Conservation (phyloP, 1,139 yeast species). For the Yamadazyma songkhlaensis region DNA sequence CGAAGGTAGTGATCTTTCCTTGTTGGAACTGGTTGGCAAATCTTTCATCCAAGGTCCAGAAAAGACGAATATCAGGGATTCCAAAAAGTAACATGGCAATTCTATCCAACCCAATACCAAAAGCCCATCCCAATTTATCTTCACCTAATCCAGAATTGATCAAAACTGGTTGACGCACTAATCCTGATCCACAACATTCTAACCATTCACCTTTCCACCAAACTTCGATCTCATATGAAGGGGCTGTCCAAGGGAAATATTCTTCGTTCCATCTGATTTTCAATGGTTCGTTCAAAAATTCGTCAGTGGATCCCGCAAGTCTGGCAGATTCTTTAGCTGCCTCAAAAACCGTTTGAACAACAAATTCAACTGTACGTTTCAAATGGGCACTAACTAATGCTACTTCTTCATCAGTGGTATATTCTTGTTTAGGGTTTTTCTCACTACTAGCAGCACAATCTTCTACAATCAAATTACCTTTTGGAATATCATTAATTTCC, state of each 20-base stretch:
- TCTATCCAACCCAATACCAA: constrained; percentile 93
- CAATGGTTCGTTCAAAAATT: constrained; percentile 69
- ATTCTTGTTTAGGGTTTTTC: constrained; percentile 75
- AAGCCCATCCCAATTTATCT: constrained; percentile 88
- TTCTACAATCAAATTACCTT: constrained; percentile 68
- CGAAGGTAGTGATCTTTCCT: constrained; percentile 68
- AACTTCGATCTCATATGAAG: constrained; percentile 97
- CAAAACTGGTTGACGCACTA: constrained; percentile 77
- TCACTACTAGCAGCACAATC: constrained; percentile 55
- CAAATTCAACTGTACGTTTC: constrained; percentile 78
- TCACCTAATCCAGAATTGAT: constrained; percentile 65
- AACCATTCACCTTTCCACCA: constrained; percentile 99
- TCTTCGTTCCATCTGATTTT: constrained; percentile 95
- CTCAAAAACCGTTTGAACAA: constrained; percentile 82
- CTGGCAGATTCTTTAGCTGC: constrained; percentile 69
- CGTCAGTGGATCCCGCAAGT: constrained; percentile 60
- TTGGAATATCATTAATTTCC: constrained; percentile 68
- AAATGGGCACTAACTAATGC: constrained; percentile 72
- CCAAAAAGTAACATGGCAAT: constrained; percentile 95
- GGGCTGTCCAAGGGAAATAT: constrained; percentile 97
- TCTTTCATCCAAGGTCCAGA: constrained; percentile 86
- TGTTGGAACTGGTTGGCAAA: constrained; percentile 69
- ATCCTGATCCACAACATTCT: constrained; percentile 96
- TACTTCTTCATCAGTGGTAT: constrained; percentile 69
- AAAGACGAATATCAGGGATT: constrained; percentile 89